Conservation (phyloP, 2,329 filamentous ascomycete genomes). For the Neonectria magnoliae region DNA sequence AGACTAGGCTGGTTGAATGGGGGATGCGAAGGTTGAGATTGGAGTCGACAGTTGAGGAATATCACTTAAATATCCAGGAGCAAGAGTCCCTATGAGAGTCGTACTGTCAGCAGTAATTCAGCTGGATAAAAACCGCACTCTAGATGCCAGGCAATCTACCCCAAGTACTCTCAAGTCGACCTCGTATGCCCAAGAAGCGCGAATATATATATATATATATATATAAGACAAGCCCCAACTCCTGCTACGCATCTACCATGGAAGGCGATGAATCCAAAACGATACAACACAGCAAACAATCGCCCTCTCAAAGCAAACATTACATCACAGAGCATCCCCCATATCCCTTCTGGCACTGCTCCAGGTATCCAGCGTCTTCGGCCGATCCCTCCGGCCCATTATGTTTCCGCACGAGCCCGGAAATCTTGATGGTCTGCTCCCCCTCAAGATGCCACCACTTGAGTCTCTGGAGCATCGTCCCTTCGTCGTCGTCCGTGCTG, state of each 20-base stretch:
- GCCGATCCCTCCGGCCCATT: slow-evolving; percentile 66
- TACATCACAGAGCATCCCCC: slow-evolving; percentile 66
- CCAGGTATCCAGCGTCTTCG: slow-evolving; percentile 83
- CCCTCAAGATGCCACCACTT: slow-evolving; percentile 95
- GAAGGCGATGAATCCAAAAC: slow-evolving; percentile 8
- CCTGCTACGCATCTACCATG: slow-evolving; percentile 13
- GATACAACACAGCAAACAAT: background rate
- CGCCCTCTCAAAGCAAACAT: background rate
- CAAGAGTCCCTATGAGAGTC: background rate
- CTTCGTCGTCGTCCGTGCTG: slow-evolving; percentile 74
- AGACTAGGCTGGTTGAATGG: background rate
- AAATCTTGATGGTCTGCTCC: slow-evolving; percentile 81
- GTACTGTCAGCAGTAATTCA: background rate
- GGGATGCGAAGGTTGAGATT: background rate
- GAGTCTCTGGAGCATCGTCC: slow-evolving; percentile 76
- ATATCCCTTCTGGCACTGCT: slow-evolving; percentile 67
- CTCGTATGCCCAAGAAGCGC: background rate
- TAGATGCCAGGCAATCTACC: background rate
- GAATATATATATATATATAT: background rate
- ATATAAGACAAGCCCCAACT: slow-evolving; percentile 11
- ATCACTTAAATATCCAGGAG: too few relatives aligned
- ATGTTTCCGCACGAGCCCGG: slow-evolving; percentile 75
- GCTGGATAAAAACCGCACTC: background rate
- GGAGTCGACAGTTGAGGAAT: background rate
- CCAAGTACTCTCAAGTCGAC: background rate